Evolutionary conservation across 1,284 basidiomycete species (phyloP).

Genomic region (Boletus semigastroideus): DNA sequence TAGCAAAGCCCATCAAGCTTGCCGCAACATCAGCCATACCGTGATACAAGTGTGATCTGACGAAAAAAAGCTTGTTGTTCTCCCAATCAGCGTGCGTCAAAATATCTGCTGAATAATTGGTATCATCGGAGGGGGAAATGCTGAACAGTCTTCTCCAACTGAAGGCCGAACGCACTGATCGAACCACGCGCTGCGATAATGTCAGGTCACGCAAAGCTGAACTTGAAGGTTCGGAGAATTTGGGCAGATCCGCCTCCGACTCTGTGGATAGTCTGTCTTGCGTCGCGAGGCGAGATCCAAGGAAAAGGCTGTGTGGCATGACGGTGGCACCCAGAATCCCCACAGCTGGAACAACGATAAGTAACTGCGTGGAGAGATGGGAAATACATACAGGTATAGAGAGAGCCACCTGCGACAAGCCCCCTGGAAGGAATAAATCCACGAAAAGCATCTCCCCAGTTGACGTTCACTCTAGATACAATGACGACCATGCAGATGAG

Average conservation of each 20-base stretch:
- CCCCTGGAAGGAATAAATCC: constrained; percentile 81
- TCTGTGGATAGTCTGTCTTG: constrained; percentile 60
- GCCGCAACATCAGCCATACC: constrained; percentile 67
- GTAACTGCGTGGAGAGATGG: not conserved
- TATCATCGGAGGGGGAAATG: constrained; percentile 21
- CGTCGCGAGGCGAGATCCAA: constrained; percentile 84
- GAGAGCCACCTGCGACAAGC: constrained; percentile 58
- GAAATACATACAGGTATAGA: constrained; percentile 71
- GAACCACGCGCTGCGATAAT: constrained; percentile 9
- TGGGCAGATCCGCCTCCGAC: constrained; percentile 11
- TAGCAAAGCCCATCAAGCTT: constrained; percentile 77
- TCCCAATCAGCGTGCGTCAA: constrained; percentile 53
- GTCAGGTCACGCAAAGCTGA: not conserved
- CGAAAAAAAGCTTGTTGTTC: constrained; percentile 68
- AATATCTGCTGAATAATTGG: constrained; percentile 22
- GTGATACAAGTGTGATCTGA: constrained; percentile 77
- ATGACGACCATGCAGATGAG: constrained; percentile 83
- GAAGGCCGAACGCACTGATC: constrained; percentile 9
- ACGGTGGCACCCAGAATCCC: constrained; percentile 84
- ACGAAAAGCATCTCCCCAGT: constrained; percentile 81
- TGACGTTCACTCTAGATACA: constrained; percentile 69
- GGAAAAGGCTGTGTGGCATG: constrained; percentile 90
- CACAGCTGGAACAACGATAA: constrained; percentile 53
- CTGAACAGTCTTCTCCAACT: constrained; percentile 22
- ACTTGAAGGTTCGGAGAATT: constrained; percentile 1